phyloP scores from a whole-genome alignment of 495 filamentous ascomycete species.

The Geopyxis carbonaria region DNA sequence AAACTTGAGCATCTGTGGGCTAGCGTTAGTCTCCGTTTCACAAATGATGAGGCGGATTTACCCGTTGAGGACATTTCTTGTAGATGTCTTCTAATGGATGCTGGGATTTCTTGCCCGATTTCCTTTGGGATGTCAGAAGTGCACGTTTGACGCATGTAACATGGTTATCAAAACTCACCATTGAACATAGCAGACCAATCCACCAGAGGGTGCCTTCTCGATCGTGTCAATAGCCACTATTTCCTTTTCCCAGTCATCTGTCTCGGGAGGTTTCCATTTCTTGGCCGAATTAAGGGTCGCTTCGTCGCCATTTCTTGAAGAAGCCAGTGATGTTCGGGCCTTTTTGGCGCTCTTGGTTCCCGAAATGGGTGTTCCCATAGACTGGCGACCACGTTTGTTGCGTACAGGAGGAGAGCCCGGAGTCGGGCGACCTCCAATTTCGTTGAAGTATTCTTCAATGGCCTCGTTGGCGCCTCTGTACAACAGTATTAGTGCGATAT shows the following conservation, averaged over 20 bases:
- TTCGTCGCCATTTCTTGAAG: conserved; percentile 32
- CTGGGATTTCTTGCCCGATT: conserved; percentile 42
- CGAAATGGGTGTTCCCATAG: conserved; percentile 5
- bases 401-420: conserved; percentile 7
- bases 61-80: conserved; percentile 42
- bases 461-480: conserved; percentile 35
- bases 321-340: conserved; percentile 20
- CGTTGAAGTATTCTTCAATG: conserved; percentile 26
- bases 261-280: conserved; percentile 36
- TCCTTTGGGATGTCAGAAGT: conserved; percentile 29
- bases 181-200: conserved; percentile 23
- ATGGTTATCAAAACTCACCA: conserved; percentile 13
- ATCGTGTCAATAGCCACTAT: conserved; percentile 39
- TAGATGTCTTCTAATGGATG: conserved; percentile 39
- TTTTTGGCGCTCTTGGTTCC: conserved; percentile 21
- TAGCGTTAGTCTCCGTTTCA: conserved; percentile 5
- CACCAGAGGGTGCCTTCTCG: conserved; percentile 32
- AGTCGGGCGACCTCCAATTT: conserved; percentile 16
- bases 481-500: conserved; percentile 8
- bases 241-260: conserved; percentile 41
- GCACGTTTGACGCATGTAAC: not conserved
- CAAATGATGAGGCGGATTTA: conserved; percentile 19
- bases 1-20: conserved; percentile 39
- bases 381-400: conserved; percentile 15
- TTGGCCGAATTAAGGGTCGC: conserved; percentile 17